Percentiles rank a stretch among this genome's conserved stretches.
These are phyloP conservation scores for Porodaedalea pini DNA, from an alignment of 1,284 basidiomycete genomes.

Conservation along the genomic window DNA sequence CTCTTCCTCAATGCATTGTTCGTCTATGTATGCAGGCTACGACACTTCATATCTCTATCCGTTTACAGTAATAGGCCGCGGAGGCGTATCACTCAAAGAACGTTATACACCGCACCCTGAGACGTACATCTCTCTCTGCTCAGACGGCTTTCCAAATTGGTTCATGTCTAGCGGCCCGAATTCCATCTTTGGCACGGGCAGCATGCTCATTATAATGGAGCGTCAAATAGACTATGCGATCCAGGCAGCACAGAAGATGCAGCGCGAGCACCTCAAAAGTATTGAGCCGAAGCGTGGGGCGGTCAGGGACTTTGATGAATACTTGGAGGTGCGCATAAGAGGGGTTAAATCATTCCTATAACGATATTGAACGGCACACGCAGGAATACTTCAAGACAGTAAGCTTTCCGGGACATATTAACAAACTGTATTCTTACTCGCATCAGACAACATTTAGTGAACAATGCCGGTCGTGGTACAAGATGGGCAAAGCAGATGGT, in stretches of 20 bases:
- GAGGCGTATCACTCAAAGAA: slow-evolving; percentile 44
- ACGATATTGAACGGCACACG: slow-evolving; percentile 24
- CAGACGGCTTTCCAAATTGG: slow-evolving; percentile 63
- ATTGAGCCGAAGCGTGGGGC: slow-evolving; percentile 54
- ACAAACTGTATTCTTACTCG: not conserved
- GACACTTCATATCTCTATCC: slow-evolving; percentile 49
- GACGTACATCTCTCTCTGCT: slow-evolving; percentile 51
- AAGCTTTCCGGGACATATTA: slow-evolving; percentile 11
- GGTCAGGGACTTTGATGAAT: slow-evolving; percentile 55
- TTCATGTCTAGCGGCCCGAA: slow-evolving; percentile 57
- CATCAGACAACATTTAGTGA: slow-evolving; percentile 53
- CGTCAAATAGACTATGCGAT: slow-evolving; percentile 52
- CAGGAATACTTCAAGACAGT: slow-evolving; percentile 46
- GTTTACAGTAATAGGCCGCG: slow-evolving; percentile 50
- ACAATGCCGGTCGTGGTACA: slow-evolving; percentile 65
- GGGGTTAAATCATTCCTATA: not conserved
- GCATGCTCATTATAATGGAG: slow-evolving; percentile 52
- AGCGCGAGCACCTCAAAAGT: slow-evolving; percentile 55
- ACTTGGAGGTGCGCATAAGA: slow-evolving; percentile 39
- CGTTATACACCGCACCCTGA: slow-evolving; percentile 50
- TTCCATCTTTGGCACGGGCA: slow-evolving; percentile 50
- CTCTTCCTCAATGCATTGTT: not conserved
- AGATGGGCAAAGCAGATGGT: slow-evolving; percentile 54
- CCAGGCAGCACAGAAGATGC: slow-evolving; percentile 51
- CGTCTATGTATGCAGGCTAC: slow-evolving; percentile 36